Evolutionary conservation across 2,329 filamentous ascomycete genomes (phyloP).

Genomic region (Beauveria pseudobassiana): DNA sequence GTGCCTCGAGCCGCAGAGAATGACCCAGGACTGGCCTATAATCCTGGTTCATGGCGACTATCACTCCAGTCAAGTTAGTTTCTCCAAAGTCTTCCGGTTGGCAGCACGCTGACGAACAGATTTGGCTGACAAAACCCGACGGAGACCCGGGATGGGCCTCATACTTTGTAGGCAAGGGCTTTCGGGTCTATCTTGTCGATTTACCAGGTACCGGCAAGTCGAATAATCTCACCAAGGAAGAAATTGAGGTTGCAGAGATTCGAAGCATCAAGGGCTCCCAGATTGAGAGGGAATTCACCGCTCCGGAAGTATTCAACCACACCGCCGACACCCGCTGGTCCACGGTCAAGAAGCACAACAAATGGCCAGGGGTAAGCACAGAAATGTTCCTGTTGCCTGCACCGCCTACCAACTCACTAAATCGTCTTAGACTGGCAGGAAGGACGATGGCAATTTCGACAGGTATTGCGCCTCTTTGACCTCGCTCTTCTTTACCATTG

Average conservation of each 20-base stretch:
- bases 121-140: slow-evolving; percentile 41
- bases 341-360: slow-evolving; percentile 23
- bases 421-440: slow-evolving; percentile 22
- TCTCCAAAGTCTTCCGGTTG: neutral
- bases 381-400: neutral
- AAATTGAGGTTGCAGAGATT: slow-evolving; percentile 14
- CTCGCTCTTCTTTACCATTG: slow-evolving; percentile 23
- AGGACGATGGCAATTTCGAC: slow-evolving; percentile 41
- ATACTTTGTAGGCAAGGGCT: slow-evolving; percentile 34
- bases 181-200: slow-evolving; percentile 36
- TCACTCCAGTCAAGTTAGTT: slow-evolving; percentile 26
- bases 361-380: slow-evolving; percentile 31
- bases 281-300: slow-evolving; percentile 27
- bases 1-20: slow-evolving; percentile 17
- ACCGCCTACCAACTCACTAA: neutral
- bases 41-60: slow-evolving; percentile 30
- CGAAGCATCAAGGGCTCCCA: slow-evolving; percentile 15
- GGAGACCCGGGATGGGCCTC: slow-evolving; percentile 37
- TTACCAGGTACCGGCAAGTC: slow-evolving; percentile 33
- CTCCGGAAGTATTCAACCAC: slow-evolving; percentile 16
- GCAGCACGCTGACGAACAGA: slow-evolving; percentile 16
- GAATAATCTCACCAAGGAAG: slow-evolving; percentile 17
- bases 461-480: slow-evolving; percentile 37
- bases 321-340: slow-evolving; percentile 15
- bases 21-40: slow-evolving; percentile 18